phyloP scores from a whole-genome alignment of 2,329 filamentous ascomycete genomes.

The Aspergillus puulaauensis region DNA sequence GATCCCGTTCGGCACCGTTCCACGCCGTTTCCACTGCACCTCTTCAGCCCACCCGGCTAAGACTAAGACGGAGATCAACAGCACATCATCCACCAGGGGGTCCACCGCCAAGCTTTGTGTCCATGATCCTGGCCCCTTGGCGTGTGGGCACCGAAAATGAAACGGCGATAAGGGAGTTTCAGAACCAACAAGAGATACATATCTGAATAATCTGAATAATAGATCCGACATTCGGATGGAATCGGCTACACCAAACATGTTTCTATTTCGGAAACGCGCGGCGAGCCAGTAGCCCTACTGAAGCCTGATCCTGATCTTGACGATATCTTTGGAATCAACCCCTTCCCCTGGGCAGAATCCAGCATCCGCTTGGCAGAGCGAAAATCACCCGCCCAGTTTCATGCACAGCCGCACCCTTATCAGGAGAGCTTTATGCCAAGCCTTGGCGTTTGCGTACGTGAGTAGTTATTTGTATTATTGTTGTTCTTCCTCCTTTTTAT shows the following conservation, averaged over 20 bases:
- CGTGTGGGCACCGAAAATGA: slow-evolving; percentile 1
- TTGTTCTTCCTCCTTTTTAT: neutral
- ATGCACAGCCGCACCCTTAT: neutral
- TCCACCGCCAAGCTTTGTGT: slow-evolving; percentile 33
- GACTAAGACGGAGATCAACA: slow-evolving; percentile 34
- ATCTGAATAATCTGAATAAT: neutral
- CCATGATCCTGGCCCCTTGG: slow-evolving; percentile 21
- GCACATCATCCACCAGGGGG: slow-evolving; percentile 25
- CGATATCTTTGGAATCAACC: neutral
- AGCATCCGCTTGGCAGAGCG: neutral
- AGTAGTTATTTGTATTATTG: neutral
- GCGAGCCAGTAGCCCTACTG: neutral
- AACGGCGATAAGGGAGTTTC: slow-evolving; percentile 2
- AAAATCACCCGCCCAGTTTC: neutral
- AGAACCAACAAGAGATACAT: neutral
- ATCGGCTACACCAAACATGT: neutral
- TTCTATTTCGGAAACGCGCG: neutral
- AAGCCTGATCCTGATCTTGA: neutral
- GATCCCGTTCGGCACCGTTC: slow-evolving; percentile 14
- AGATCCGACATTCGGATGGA: neutral
- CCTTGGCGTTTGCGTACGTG: neutral
- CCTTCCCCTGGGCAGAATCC: neutral
- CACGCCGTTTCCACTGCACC: neutral
- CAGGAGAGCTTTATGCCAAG: neutral
- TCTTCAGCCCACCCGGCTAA: slow-evolving; percentile 20